Evolutionary conservation across 2,329 filamentous ascomycete species (phyloP).

Genomic region (Cadophora luteo-olivacea): DNA sequence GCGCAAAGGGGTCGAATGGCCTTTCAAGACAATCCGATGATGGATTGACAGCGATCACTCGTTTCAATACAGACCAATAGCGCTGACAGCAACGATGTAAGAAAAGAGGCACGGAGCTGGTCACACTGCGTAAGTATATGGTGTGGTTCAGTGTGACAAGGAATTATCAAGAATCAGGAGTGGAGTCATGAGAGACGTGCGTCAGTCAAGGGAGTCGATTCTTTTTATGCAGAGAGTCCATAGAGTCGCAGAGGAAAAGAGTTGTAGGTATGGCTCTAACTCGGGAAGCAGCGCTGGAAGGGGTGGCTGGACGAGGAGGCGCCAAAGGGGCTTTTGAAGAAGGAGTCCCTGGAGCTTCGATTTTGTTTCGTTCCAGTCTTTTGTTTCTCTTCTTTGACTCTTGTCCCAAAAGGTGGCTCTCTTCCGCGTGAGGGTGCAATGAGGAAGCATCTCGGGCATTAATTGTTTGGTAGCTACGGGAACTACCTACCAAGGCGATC

Average conservation of each 20-base stretch:
- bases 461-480: neutral
- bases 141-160: neutral
- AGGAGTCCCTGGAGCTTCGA: neutral
- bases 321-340: neutral
- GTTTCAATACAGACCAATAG: neutral
- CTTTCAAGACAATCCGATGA: neutral
- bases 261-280: neutral
- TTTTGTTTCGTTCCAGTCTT: neutral
- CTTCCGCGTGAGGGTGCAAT: neutral
- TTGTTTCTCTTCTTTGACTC: neutral
- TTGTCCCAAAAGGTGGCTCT: neutral
- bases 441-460: neutral
- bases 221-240: no score
- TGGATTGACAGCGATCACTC: constrained; percentile 6
- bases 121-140: neutral
- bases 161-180: neutral
- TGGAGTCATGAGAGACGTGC: neutral
- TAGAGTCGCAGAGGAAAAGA: neutral
- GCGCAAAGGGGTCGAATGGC: constrained; percentile 3
- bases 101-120: neutral
- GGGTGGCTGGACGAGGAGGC: neutral
- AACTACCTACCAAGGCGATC: neutral
- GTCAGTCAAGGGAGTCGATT: neutral
- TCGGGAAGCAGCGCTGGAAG: neutral
- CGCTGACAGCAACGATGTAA: neutral